These are phyloP conservation scores for Bacidia rubella DNA, from an alignment of 495 filamentous ascomycete genomes.

Conservation along the genomic window DNA sequence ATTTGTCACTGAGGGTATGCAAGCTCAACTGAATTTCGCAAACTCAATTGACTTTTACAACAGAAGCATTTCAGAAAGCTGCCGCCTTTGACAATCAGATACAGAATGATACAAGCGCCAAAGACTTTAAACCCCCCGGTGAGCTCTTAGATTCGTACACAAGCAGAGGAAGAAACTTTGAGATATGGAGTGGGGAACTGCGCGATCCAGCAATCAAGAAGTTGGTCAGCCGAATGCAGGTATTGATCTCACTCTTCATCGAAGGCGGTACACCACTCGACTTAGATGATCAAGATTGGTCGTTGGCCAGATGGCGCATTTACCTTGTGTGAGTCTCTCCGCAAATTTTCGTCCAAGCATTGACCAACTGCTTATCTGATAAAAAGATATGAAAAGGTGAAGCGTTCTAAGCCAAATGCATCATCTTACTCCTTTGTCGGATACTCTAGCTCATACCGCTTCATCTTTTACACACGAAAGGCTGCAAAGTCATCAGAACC, in stretches of 20 bases:
- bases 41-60: background rate
- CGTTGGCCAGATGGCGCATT: slow-evolving; percentile 69
- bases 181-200: slow-evolving; percentile 48
- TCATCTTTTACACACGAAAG: slow-evolving; percentile 42
- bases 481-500: slow-evolving; percentile 1
- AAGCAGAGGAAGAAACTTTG: slow-evolving; percentile 36
- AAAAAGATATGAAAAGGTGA: slow-evolving; percentile 48
- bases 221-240: slow-evolving; percentile 63
- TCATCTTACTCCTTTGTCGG: slow-evolving; percentile 63
- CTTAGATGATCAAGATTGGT: slow-evolving; percentile 60
- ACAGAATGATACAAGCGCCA: slow-evolving; percentile 34
- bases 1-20: slow-evolving; percentile 52
- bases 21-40: background rate
- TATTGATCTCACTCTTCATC: slow-evolving; percentile 77
- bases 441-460: slow-evolving; percentile 82
- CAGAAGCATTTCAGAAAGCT: slow-evolving; percentile 49
- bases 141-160: slow-evolving; percentile 39
- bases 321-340: slow-evolving; percentile 52
- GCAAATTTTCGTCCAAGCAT: background rate
- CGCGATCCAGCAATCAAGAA: slow-evolving; percentile 43
- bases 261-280: slow-evolving; percentile 69
- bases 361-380: background rate
- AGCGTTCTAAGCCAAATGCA: slow-evolving; percentile 29
- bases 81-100: slow-evolving; percentile 46
- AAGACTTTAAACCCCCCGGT: slow-evolving; percentile 49